Base-by-base conservation (phyloP, 495 filamentous ascomycete genomes). In the Articulospora tetracladia region DNA sequence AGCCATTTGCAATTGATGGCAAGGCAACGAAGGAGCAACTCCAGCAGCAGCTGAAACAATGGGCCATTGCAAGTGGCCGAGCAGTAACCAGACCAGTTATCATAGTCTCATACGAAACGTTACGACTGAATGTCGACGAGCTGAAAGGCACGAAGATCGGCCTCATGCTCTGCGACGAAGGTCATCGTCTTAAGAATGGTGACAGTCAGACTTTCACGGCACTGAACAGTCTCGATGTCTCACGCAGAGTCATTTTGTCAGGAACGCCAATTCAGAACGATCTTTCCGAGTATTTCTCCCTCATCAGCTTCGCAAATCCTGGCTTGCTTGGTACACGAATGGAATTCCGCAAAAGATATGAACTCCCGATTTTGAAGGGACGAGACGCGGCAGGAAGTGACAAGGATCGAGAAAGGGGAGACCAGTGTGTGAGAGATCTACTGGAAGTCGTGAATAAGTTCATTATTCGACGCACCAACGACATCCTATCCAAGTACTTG, bases 251-350 rank as follows among this genome's bases (percentile, higher is more conserved):
- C 20, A 99, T 99, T 63, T 79, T 99, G 15, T 97, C 94, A 1
- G 94, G 94, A 60, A 99, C 94, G 1, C 94, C 94, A 0, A 98
- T 99, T 61, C 94, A 98, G 61, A 99, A 98, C 65, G 95, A 99
- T 70, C 76, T 99, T 25, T 93, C 93, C 0, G 94, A 99, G 69
- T 99, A 99, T 70, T 99, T 97, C 71, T 84, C 94, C 12, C 83
- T 99, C 10, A 86, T 98, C 56, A 94, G 93, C 70, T 99, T 99
- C 70, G 94, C 95, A 26, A 99, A 99, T 64, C 94, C 94, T 1
- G 90, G 90, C 63, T 80, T 96, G 7, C 85, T 99, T 28, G 94
- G 94, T 3, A 92, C 89, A 3, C 85, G 92, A 17, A 81, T 84
- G 36, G 94, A 99, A 36, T 99, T 99, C 69, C 89, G 95, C 58